Evolutionary conservation across 1,139 yeast species (phyloP).

Genomic region (Hanseniaspora uvarum): DNA sequence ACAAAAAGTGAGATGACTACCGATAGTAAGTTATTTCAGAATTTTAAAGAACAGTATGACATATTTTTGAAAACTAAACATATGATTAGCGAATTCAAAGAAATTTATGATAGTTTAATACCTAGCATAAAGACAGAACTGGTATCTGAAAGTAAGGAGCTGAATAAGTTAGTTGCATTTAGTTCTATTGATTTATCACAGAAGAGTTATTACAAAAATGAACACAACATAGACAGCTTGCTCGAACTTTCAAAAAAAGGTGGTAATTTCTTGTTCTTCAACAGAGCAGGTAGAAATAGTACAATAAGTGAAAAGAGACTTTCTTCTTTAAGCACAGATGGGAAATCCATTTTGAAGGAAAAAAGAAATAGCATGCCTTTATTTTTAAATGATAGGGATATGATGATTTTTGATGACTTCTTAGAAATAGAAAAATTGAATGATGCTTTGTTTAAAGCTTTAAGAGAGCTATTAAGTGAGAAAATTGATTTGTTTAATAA

Average conservation of each 20-base stretch:
- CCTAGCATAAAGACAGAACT: constrained; percentile 24
- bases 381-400: constrained; percentile 33
- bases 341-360: constrained; percentile 23
- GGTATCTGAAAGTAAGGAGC: constrained; percentile 32
- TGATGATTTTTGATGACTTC: constrained; percentile 34
- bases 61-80: constrained; percentile 26
- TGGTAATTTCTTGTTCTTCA: constrained; percentile 9
- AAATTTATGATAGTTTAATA: constrained; percentile 26
- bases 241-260: constrained; percentile 6
- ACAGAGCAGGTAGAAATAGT: constrained; percentile 1
- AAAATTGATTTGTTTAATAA: constrained; percentile 37
- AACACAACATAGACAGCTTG: constrained; percentile 1
- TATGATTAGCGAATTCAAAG: constrained; percentile 30
- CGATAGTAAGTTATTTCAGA: not conserved
- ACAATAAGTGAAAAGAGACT: constrained; percentile 12
- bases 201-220: not conserved
- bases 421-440: constrained; percentile 28
- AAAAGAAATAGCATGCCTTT: constrained; percentile 26
- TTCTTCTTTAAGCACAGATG: constrained; percentile 22
- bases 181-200: constrained; percentile 22
- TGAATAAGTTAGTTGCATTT: constrained; percentile 21
- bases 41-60: constrained; percentile 35
- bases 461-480: constrained; percentile 45
- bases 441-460: constrained; percentile 48
- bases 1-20: not conserved